Base-by-base conservation (phyloP, 73 alveolate genomes). In the Breviolum minutum region DNA sequence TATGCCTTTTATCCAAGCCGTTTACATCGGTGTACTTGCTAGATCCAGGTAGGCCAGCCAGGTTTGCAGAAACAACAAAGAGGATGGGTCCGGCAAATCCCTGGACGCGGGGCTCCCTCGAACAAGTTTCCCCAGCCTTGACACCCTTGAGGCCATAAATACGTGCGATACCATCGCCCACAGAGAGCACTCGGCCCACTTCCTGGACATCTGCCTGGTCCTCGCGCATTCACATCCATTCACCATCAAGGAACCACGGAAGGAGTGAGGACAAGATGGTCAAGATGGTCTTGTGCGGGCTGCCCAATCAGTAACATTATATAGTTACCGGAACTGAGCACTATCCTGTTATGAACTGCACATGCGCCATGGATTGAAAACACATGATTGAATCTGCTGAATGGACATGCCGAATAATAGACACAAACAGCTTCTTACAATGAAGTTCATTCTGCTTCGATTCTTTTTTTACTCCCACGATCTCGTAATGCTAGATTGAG, bases 161-260 rank as follows among this genome's bases (percentile, higher is more conserved):
- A 99, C 99, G 99, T 91, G 99, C 99, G 99, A 99, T 99, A 95
- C 99, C 99, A 98, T 99, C 99, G 81, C 99, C 99, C 95, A 99
- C 99, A 61, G 99, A 99, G 99, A 99, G 99, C 73, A 99, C 99
- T 90, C 99, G 99, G 66, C 99, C 99, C 99, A 99, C 99, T 95
- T 99, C 99, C 71, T 99, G 99, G 87, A 99, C 99, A 20, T 77
- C 94, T 90, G 99, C 99, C 99, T 99, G 90, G 76, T 90, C 89
- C 85, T 81, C 69, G 69, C 54, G n/a, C n/a, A n/a, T n/a, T n/a
- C n/a, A n/a, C n/a, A n/a, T n/a, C n/a, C n/a, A n/a, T n/a, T n/a
- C n/a, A 40, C 54, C 54, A 40, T 40, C 54, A 40, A 40, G 54
- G 54, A 40, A 40, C 54, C 54, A 40, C 3, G 54, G 54, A 40